Conservation (phyloP, 169 alveolate species). For the Babesia sp. region DNA sequence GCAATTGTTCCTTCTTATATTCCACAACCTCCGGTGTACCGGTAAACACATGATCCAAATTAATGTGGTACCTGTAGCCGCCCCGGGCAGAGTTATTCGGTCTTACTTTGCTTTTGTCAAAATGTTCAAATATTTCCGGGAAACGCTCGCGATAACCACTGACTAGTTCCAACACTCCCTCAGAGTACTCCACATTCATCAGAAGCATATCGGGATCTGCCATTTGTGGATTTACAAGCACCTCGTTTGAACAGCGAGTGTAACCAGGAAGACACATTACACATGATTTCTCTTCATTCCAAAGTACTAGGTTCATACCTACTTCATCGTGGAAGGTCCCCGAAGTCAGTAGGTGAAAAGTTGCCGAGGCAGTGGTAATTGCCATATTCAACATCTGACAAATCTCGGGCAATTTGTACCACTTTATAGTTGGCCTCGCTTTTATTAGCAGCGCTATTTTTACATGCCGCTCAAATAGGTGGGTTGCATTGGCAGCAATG, state of each 20-base stretch:
- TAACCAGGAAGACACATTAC: slow-evolving; percentile 66
- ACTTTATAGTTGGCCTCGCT: not conserved
- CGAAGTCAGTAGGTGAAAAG: slow-evolving; percentile 23
- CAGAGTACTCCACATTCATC: slow-evolving; percentile 38
- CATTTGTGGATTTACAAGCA: not conserved
- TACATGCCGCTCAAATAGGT: not conserved
- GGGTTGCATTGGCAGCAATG: slow-evolving; percentile 34
- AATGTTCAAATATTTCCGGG: slow-evolving; percentile 49
- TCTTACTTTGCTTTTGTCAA: not conserved
- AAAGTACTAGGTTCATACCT: slow-evolving; percentile 53
- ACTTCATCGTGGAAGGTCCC: slow-evolving; percentile 35
- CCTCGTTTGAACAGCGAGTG: slow-evolving; percentile 23
- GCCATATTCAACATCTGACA: slow-evolving; percentile 15
- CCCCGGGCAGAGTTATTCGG: slow-evolving; percentile 14
- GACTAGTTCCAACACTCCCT: slow-evolving; percentile 17
- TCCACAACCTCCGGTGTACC: slow-evolving; percentile 15
- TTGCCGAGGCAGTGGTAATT: slow-evolving; percentile 8
- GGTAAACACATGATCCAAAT: slow-evolving; percentile 15
- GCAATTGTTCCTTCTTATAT: slow-evolving; percentile 13
- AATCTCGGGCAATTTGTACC: slow-evolving; percentile 44
- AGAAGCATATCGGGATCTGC: not conserved
- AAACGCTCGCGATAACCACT: slow-evolving; percentile 17
- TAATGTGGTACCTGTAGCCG: slow-evolving; percentile 5
- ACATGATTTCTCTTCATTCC: slow-evolving; percentile 22
- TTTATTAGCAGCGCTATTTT: not conserved